Conservation (phyloP, 2,329 filamentous ascomycete species). For the Trichoderma guizhouense region DNA sequence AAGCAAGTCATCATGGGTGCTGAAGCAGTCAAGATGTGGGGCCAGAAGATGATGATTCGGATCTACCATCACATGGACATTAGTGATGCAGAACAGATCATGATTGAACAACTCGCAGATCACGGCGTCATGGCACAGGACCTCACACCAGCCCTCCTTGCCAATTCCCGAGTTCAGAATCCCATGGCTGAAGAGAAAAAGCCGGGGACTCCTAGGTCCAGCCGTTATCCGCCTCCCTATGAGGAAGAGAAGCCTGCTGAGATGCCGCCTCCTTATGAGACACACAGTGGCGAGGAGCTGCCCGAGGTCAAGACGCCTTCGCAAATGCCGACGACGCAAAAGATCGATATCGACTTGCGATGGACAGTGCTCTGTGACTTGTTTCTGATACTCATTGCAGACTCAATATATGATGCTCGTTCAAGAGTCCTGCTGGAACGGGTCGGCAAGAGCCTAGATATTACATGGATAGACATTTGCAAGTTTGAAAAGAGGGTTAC, state of each 20-base stretch:
- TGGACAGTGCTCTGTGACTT: slow-evolving; percentile 97
- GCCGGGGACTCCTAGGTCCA: slow-evolving; percentile 21
- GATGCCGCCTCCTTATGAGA: slow-evolving; percentile 58
- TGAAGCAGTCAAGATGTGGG: slow-evolving; percentile 90
- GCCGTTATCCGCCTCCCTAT: slow-evolving; percentile 24
- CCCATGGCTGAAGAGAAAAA: slow-evolving; percentile 63
- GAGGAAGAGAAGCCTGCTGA: slow-evolving; percentile 47
- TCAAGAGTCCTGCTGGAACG: slow-evolving; percentile 80
- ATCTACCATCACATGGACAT: slow-evolving; percentile 97
- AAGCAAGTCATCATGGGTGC: slow-evolving; percentile 67
- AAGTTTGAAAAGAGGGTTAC: slow-evolving; percentile 96
- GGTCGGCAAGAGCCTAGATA: slow-evolving; percentile 74
- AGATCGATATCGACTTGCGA: slow-evolving; percentile 90
- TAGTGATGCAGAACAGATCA: slow-evolving; percentile 83
- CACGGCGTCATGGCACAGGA: slow-evolving; percentile 86
- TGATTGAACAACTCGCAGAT: slow-evolving; percentile 95
- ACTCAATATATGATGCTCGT: slow-evolving; percentile 86
- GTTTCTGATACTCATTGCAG: slow-evolving; percentile 93
- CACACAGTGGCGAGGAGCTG: slow-evolving; percentile 65
- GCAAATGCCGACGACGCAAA: slow-evolving; percentile 74
- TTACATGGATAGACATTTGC: slow-evolving; percentile 90
- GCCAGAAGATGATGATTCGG: slow-evolving; percentile 96
- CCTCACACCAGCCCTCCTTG: slow-evolving; percentile 80
- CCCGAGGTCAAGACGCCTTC: slow-evolving; percentile 79
- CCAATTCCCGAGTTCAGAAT: slow-evolving; percentile 89